These are phyloP conservation scores for Beauveria brongniartii DNA, from an alignment of 2,329 filamentous ascomycete species.

Conservation along the genomic window DNA sequence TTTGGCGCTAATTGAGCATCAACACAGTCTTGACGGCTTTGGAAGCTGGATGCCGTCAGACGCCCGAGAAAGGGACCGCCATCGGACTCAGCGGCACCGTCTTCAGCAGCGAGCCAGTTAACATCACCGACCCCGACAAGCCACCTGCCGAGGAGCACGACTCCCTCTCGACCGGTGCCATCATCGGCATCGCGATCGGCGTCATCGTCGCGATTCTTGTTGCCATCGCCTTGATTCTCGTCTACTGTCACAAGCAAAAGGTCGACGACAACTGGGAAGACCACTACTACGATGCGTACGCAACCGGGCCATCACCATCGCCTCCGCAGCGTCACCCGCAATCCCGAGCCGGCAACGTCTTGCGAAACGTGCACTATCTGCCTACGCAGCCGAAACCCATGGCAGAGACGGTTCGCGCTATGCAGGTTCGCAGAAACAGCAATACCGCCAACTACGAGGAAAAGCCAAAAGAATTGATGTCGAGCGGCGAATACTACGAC, in stretches of 20 bases:
- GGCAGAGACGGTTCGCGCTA: slow-evolving; percentile 8
- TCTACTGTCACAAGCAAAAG: slow-evolving; percentile 40
- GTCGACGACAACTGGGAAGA: slow-evolving; percentile 23
- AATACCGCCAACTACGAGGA: slow-evolving; percentile 16
- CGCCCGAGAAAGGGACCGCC: slow-evolving; percentile 28
- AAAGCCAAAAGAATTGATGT: slow-evolving; percentile 19
- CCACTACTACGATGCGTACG: slow-evolving; percentile 12
- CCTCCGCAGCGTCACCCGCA: not conserved
- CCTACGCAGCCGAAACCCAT: slow-evolving; percentile 16
- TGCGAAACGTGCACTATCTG: not conserved
- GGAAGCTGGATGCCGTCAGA: slow-evolving; percentile 39
- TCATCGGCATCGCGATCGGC: slow-evolving; percentile 45
- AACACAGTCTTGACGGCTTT: slow-evolving; percentile 30
- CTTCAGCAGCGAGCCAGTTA: slow-evolving; percentile 31
- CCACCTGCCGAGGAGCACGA: slow-evolving; percentile 15
- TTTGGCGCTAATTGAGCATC: not conserved
- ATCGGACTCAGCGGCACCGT: slow-evolving; percentile 35
- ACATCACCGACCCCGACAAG: slow-evolving; percentile 29
- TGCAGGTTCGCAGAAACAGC: not conserved
- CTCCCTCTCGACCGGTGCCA: slow-evolving; percentile 38
- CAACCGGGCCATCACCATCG: not conserved
- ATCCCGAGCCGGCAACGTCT: not conserved
- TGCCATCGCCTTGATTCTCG: slow-evolving; percentile 33
- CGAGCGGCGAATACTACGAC: slow-evolving; percentile 34
- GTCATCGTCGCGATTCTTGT: slow-evolving; percentile 37